phyloP scores from a whole-genome alignment of 73 alveolate species.

The Paramecium biaurelia region DNA sequence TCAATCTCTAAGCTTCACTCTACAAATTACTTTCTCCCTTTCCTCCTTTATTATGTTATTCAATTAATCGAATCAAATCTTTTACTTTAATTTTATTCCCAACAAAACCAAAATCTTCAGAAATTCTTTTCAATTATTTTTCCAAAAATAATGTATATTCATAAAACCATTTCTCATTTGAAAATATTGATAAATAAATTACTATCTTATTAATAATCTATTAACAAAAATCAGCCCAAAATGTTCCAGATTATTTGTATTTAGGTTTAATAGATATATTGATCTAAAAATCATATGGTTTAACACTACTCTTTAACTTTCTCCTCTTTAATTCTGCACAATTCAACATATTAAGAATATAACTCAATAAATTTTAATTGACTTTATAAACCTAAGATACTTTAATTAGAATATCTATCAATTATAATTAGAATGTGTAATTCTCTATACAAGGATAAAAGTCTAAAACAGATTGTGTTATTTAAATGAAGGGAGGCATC shows the following conservation, averaged over 20 bases:
- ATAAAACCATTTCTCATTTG: not conserved
- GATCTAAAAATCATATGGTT: slow-evolving; percentile 43
- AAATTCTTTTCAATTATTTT: not conserved
- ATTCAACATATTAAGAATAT: not conserved
- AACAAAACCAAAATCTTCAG: not conserved
- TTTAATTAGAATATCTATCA: not conserved
- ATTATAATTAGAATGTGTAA: not conserved
- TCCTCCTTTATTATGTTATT: not conserved
- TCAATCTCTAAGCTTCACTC: not conserved
- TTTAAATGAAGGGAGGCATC: not conserved
- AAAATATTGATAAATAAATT: not conserved
- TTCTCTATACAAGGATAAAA: slow-evolving; percentile 21
- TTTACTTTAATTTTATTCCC: slow-evolving; percentile 32
- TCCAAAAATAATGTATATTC: not conserved
- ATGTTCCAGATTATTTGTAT: not conserved
- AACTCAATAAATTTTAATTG: not conserved
- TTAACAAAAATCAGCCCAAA: slow-evolving; percentile 40
- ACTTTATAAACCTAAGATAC: not conserved
- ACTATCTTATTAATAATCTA: not conserved
- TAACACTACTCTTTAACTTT: not conserved
- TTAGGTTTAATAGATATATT: not conserved
- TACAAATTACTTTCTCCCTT: slow-evolving; percentile 5
- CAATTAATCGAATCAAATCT: not conserved
- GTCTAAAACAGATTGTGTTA: not conserved
- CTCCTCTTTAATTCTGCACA: slow-evolving; percentile 47